Evolutionary conservation across 192 early-diverging fungal genomes (phyloP), one percentile per base, ranked within the genome.

Genomic region (Podila horticola): DNA sequence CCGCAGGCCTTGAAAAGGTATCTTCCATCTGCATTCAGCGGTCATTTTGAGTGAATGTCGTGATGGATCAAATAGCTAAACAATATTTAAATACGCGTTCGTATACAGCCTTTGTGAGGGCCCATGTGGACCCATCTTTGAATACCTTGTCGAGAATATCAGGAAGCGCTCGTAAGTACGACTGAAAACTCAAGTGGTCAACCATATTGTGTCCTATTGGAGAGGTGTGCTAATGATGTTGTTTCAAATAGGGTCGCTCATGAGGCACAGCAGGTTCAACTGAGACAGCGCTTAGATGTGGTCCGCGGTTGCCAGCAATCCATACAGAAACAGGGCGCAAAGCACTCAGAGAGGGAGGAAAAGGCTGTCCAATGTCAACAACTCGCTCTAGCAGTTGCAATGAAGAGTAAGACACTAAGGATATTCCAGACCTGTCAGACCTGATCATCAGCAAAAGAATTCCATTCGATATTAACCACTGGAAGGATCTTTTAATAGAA

Each of bases 21-120:
- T 2, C 0, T 2, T 9, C 0, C 33, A 33, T 30, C 4, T 17
- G 41, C 15, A 13, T 45, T 17, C 15, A 3, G 13, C 4, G 41
- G 11, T 45, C 8, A 15, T 3, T 45, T 45, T 45, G 41, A 17
- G 15, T 17, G 11, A 2, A 45, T 45, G 4, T 13, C 6, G 15
- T 15, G 15, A 13, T 15, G 41, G 41, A 45, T 45, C 41, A 33
- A 7, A 29, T 17, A 55, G 12, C 7, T 13, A 20, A 17, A 5
- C 5, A 3, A 28, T 2, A 3, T 13, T 8, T 15, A 28, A 41
- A 15, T 13, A 20, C 20, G 29, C 29, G 15, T 55, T 19, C n/a
- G 48, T 24, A 20, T 22, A 20, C n/a, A 81, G 77, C 17, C 31
- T 81, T 20, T 81, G 77, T 29, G 58, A 72, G 3, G 71, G 77